Conservation (phyloP, 768 basidiomycete genomes). For the Phanerodontia chrysosporium region DNA sequence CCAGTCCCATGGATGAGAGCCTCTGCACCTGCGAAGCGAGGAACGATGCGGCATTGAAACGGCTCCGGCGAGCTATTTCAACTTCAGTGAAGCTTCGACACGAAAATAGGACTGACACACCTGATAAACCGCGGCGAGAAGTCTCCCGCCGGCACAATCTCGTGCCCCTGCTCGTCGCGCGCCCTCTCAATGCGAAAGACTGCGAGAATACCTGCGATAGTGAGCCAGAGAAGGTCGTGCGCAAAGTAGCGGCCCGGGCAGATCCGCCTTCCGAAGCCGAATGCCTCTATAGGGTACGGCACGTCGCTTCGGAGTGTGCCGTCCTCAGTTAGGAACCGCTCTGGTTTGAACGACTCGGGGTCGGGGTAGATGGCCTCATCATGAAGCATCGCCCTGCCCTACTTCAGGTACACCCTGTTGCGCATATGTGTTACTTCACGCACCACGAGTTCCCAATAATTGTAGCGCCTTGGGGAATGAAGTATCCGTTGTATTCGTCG, state of each 20-base stretch:
- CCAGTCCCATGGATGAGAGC: not conserved
- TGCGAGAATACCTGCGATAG: not conserved
- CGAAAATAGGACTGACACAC: too few relatives aligned
- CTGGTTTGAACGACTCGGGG: slow-evolving; percentile 45
- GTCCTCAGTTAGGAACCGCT: slow-evolving; percentile 30
- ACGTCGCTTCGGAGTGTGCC: slow-evolving; percentile 6
- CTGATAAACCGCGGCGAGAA: not conserved
- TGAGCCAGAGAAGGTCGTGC: not conserved
- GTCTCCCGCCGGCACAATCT: not conserved
- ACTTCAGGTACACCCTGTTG: too few relatives aligned
- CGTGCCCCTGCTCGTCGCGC: not conserved
- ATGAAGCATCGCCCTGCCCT: slow-evolving; percentile 28
- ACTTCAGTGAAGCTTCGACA: not conserved
- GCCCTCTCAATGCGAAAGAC: slow-evolving; percentile 2
- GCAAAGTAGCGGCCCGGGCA: slow-evolving; percentile 7
- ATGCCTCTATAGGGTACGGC: not conserved
- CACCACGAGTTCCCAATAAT: slow-evolving; percentile 2
- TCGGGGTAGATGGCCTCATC: slow-evolving; percentile 46
- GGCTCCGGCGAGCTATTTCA: not conserved
- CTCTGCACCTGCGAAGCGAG: not conserved
- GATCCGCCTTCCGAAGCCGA: slow-evolving; percentile 3
- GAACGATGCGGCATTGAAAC: not conserved
- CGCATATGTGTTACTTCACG: not conserved
- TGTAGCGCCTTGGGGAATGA: not conserved
- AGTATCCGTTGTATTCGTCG: slow-evolving; percentile 19